phyloP scores from a whole-genome alignment of 441 rosid species.

The Populus tomentosa region DNA sequence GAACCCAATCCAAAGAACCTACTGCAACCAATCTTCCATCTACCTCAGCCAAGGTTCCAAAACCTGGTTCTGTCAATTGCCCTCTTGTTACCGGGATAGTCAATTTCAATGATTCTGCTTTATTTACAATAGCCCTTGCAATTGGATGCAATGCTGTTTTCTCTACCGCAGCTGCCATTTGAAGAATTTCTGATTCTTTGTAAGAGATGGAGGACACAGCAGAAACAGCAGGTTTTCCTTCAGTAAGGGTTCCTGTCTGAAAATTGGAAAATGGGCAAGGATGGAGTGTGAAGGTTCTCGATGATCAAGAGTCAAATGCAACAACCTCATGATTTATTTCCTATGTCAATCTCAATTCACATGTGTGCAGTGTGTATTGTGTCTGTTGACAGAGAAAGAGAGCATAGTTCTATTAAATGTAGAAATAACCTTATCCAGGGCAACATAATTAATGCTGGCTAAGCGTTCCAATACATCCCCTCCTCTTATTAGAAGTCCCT shows the following conservation, averaged over 20 bases:
- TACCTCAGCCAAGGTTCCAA: constrained; percentile 90
- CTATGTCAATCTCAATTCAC: background rate
- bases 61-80: constrained; percentile 87
- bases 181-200: constrained; percentile 65
- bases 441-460: constrained; percentile 65
- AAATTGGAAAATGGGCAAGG: constrained; percentile 10
- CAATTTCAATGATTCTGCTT: constrained; percentile 59
- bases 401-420: background rate
- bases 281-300: background rate
- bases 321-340: background rate
- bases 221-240: constrained; percentile 81
- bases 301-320: background rate
- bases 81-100: constrained; percentile 74
- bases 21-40: constrained; percentile 83
- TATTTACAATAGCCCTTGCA: constrained; percentile 71
- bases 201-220: constrained; percentile 57
- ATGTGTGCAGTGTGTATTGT: background rate
- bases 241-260: constrained; percentile 95
- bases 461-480: constrained; percentile 93
- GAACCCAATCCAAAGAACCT: constrained; percentile 83
- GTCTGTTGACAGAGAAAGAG: background rate
- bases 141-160: constrained; percentile 87
- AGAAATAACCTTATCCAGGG: constrained; percentile 78
- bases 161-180: constrained; percentile 90
- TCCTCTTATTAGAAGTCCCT: constrained; percentile 95